Base-by-base conservation (phyloP, 805 yeast species). In the Hanseniaspora thailandica region DNA sequence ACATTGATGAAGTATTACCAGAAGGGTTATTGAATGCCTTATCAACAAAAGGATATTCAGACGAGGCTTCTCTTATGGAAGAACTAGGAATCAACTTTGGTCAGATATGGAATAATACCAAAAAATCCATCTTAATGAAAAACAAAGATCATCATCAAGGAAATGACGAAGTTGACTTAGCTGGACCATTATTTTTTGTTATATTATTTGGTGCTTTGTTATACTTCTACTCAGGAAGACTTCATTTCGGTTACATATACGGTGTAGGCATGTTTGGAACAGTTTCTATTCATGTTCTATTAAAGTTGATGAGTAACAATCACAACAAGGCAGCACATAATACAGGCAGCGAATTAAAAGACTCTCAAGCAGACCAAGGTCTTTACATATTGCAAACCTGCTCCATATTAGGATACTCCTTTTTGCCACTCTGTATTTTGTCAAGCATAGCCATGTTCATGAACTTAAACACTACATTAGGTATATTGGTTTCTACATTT, bases 241-340 rank as follows among this genome's bases (percentile, higher is more conserved):
- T 90, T 15, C 97, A 93, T 66, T 93, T 93, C 65, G 97, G 97
- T 2, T 93, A 93, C 66, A 85, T 93, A 47, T 93, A 93, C 63
- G 97, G 98, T 38, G 95, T 93, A 40, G 97, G 96, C 0, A 69
- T 93, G 41, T 81, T 90, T 60, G 98, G 98, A 17, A 84, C 95
- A 1, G 64, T 86, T 15, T 80, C 95, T 31, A 76, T 88, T 58
- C 97, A 89, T 68, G 77, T 78, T 60, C 72, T 93, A 55, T 84
- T 94, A 66, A 88, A 84, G 65, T 72, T 87, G 57, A 93, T 93
- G 98, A 81, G 95, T 54, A 77, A 76, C 54, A 74, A 73, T 45
- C 70, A 72, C 2, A 34, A n/a, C 4, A n/a, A 10, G 12, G 4
- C 56, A 58, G 1, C 57, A 65, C n/a, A 68, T 78, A 41, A 83